Base-by-base conservation (phyloP, 108 stramenopile species). In the Nannochloropsis salina region DNA sequence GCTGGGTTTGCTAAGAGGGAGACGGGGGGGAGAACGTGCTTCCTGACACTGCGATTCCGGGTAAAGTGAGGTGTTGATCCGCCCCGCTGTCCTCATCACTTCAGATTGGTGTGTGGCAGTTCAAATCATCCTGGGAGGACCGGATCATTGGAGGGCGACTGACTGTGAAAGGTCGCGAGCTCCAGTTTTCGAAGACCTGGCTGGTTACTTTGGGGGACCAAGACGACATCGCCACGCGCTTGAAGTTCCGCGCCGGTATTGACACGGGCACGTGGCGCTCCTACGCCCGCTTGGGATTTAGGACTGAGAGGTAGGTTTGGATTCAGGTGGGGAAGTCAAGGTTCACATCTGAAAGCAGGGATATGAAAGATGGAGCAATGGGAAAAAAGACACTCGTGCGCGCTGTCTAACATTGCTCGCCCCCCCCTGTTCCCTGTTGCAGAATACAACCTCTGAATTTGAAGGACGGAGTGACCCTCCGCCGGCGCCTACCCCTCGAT, bases 41-140 rank as follows among this genome's bases (percentile, higher is more conserved):
- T 31, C 31, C 31, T 31, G 31, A 1, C 31, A 31, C 31, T 31
- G 31, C 31, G 31, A 31, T 1, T 31, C 31, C 31, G 31, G 31
- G 31, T 31, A 31, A 31, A 31, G 31, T 31, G 31, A 31, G 31
- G 31, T 51, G 12, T 12, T 51, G 0, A 51, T 15, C 15, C 47
- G 15, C 47, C 1, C 47, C 47, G 10, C 15, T 15, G 12, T 15
- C 1, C 47, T 1, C 47, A 4, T 74, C 6, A 4, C 61, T 8
- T 74, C 6, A 89, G 42, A 85, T 85, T 11, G 88, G 88, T 9
- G 82, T 88, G 42, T 88, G 88, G 88, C 88, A 88, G 45, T 88
- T 88, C 80, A 85, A 81, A 9, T 85, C 85, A 22, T 82, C 82
- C 6, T 88, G 88, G 88, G 88, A 88, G 44, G 88, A 88, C 79